Conservation (phyloP, 2,329 filamentous ascomycete genomes). For the Xylaria sp. region DNA sequence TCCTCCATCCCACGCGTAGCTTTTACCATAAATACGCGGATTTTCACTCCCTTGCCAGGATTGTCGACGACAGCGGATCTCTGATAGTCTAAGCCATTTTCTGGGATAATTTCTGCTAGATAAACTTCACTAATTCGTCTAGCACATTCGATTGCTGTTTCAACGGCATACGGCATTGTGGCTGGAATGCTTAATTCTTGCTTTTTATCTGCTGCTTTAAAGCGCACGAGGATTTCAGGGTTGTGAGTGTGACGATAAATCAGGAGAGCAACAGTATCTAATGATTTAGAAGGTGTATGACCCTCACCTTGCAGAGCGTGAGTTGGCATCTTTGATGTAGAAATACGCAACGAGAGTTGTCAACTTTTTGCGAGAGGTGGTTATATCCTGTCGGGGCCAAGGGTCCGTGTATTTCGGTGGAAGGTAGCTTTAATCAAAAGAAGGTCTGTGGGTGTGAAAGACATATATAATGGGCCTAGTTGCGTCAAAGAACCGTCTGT, state of each 20-base stretch:
- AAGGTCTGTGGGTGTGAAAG: no score
- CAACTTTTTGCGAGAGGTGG: no score
- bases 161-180: not conserved
- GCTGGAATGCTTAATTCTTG: not conserved
- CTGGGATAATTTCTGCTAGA: not conserved
- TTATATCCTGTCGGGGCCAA: no score
- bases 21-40: not conserved
- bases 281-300: not conserved
- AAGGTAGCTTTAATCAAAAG: no score
- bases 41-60: not conserved
- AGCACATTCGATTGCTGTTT: not conserved
- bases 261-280: not conserved
- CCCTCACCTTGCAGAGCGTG: no score
- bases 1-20: not conserved
- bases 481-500: no score
- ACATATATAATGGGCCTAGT: no score
- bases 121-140: not conserved
- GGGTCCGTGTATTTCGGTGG: no score
- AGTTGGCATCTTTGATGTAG: no score
- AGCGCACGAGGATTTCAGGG: not conserved
- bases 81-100: not conserved
- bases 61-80: not conserved
- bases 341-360: no score
- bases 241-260: not conserved
- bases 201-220: not conserved